phyloP scores from a whole-genome alignment of 305 asterid genomes.

The Fraxinus velutina region DNA sequence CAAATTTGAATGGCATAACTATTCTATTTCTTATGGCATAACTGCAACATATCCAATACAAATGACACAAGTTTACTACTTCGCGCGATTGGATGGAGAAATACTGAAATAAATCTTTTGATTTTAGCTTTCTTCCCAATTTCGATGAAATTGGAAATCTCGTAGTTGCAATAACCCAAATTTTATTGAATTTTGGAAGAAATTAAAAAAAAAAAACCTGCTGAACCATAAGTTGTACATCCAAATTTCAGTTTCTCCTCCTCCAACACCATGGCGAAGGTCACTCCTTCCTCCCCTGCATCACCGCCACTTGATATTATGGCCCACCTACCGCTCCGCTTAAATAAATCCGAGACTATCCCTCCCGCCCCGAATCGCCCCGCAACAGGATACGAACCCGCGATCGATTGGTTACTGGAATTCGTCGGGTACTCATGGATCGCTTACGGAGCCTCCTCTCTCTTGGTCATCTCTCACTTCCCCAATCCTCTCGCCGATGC shows the following conservation, averaged over 20 bases:
- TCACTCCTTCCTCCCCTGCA: constrained; percentile 22
- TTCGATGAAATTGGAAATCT: neutral
- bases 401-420: constrained; percentile 64
- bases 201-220: neutral
- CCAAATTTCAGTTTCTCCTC: constrained; percentile 6
- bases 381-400: constrained; percentile 42
- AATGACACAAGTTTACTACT: neutral
- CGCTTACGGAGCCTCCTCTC: constrained; percentile 84
- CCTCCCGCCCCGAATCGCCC: constrained; percentile 71
- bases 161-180: neutral
- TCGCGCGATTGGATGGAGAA: neutral
- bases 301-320: constrained; percentile 33
- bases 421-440: constrained; percentile 82
- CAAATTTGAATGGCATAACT: neutral
- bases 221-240: neutral
- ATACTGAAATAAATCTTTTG: neutral
- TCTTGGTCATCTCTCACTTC: constrained; percentile 74
- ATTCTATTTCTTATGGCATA: neutral
- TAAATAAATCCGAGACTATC: constrained; percentile 55
- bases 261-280: constrained; percentile 28
- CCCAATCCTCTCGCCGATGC: constrained; percentile 66
- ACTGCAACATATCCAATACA: neutral
- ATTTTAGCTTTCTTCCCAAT: neutral
- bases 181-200: neutral
- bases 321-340: constrained; percentile 59